Conservation (phyloP, 2,329 filamentous ascomycete genomes). For the Colletotrichum sp. region DNA sequence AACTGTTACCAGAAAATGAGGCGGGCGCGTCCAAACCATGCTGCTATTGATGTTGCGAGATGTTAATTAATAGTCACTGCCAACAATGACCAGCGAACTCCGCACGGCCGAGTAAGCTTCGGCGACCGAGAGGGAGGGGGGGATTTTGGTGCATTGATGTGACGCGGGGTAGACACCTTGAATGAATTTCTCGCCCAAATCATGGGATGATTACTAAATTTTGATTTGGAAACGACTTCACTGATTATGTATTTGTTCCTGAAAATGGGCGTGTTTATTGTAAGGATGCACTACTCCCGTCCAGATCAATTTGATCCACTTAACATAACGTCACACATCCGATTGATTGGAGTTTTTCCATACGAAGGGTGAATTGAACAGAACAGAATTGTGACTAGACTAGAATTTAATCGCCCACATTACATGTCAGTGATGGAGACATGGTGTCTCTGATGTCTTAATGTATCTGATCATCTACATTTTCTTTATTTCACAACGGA, state of each 20-base stretch:
- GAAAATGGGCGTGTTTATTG: accelerated
- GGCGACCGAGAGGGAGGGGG: neutral
- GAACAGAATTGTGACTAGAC: too few relatives aligned
- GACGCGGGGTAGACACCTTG: neutral
- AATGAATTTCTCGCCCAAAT: neutral
- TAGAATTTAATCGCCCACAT: accelerated
- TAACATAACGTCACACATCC: too few relatives aligned
- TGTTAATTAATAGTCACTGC: neutral
- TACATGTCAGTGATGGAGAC: neutral
- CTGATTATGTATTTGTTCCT: neutral
- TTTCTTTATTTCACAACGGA: accelerated
- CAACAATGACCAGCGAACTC: neutral
- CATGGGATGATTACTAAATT: neutral
- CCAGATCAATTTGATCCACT: too few relatives aligned
- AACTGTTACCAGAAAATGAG: neutral
- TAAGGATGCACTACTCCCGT: accelerated
- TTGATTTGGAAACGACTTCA: neutral
- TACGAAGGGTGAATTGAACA: too few relatives aligned
- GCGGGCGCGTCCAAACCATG: neutral
- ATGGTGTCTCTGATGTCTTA: neutral
- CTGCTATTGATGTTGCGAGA: neutral
- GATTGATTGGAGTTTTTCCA: too few relatives aligned
- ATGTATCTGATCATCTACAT: accelerated
- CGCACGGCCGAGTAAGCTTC: neutral
- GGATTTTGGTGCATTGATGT: neutral